Conservation (phyloP, 306 rosid species). For the Dryas octopetala region DNA sequence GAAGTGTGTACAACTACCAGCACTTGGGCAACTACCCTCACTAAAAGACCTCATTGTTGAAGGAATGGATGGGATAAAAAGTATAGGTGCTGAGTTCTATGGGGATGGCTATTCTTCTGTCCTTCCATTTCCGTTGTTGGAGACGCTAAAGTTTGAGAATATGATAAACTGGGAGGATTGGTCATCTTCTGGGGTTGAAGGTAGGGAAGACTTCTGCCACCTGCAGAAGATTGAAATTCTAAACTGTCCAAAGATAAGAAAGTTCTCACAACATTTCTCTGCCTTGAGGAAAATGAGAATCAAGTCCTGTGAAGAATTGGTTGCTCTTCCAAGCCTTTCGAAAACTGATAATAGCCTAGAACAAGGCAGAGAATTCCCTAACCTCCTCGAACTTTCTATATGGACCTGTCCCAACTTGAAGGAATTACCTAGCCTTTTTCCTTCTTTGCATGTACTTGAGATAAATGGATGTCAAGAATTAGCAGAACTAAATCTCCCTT, state of each 20-base stretch:
- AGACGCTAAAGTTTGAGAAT: conserved; percentile 27
- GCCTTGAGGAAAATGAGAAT: conserved; percentile 30
- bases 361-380: conserved; percentile 24
- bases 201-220: conserved; percentile 18
- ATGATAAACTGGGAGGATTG: conserved; percentile 36
- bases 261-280: conserved; percentile 21
- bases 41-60: conserved; percentile 30
- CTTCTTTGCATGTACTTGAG: conserved; percentile 26
- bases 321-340: conserved; percentile 23
- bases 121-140: conserved; percentile 27
- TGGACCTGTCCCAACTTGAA: conserved; percentile 30
- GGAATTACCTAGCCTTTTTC: conserved; percentile 27
- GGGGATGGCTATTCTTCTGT: conserved; percentile 7
- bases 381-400: conserved; percentile 30
- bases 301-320: conserved; percentile 26
- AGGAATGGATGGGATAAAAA: conserved; percentile 27
- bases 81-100: conserved; percentile 25
- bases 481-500: conserved; percentile 25
- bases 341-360: not conserved
- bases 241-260: conserved; percentile 35
- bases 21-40: conserved; percentile 35
- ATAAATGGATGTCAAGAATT: conserved; percentile 30
- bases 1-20: conserved; percentile 30
- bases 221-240: conserved; percentile 28
- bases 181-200: conserved; percentile 33